phyloP scores from a whole-genome alignment of 768 basidiomycete genomes.

The Pisolithus marmoratus region DNA sequence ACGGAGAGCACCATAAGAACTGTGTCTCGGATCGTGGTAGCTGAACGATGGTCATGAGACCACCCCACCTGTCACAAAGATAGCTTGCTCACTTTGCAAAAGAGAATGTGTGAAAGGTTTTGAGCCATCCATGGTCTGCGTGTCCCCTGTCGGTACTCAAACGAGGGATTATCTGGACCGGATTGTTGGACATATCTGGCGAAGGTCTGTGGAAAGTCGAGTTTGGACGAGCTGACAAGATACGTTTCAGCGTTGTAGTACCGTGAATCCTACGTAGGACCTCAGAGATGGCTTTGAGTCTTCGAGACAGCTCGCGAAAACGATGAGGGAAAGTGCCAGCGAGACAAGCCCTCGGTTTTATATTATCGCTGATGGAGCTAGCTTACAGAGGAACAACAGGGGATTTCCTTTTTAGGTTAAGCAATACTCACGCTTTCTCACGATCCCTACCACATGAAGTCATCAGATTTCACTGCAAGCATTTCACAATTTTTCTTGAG shows the following conservation, averaged over 20 bases:
- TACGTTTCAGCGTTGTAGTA: no score
- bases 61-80: constrained; percentile 10
- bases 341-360: neutral
- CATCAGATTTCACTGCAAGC: no score
- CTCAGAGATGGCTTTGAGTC: no score
- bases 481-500: no score
- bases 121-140: constrained; percentile 82
- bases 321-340: neutral
- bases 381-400: neutral
- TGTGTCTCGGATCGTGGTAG: constrained; percentile 56
- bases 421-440: neutral
- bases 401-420: neutral
- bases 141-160: constrained; percentile 61
- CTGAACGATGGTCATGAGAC: constrained; percentile 21
- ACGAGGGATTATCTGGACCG: constrained; percentile 42
- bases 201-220: neutral
- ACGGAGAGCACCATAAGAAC: constrained; percentile 67
- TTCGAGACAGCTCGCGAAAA: neutral
- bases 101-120: constrained; percentile 82
- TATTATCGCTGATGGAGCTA: no score
- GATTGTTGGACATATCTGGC: neutral
- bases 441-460: neutral
- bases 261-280: no score
- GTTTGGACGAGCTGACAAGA: neutral
- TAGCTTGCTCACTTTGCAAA: constrained; percentile 51